Conservation (phyloP, 2,329 filamentous ascomycete species). For the Aureobasidium musti region DNA sequence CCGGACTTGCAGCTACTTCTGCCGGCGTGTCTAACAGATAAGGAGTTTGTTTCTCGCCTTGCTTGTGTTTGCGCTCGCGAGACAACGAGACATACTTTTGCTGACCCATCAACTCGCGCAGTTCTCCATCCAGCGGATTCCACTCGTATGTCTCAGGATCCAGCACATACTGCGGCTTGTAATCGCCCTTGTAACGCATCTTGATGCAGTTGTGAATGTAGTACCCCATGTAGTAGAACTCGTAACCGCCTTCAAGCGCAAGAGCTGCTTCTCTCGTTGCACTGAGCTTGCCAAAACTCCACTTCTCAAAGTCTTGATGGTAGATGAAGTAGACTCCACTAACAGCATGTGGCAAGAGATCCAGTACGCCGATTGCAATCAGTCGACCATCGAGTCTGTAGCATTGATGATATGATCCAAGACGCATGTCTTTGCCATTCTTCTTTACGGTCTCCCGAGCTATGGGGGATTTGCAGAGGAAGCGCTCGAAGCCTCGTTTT, state of each 20-base stretch:
- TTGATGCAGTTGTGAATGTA: conserved; percentile 81
- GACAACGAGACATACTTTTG: conserved; percentile 57
- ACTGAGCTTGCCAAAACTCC: conserved; percentile 72
- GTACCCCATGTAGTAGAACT: conserved; percentile 80
- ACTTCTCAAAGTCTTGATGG: conserved; percentile 69
- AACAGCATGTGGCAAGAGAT: conserved; percentile 73
- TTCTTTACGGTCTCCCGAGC: conserved; percentile 47
- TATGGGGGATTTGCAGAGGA: conserved; percentile 72
- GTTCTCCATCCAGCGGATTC: conserved; percentile 39
- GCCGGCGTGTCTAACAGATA: conserved; percentile 33
- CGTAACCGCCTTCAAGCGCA: conserved; percentile 67
- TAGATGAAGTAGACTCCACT: conserved; percentile 85
- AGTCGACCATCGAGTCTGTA: conserved; percentile 75
- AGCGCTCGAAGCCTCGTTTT: conserved; percentile 64
- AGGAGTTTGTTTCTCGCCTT: conserved; percentile 34
- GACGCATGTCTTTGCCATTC: conserved; percentile 55
- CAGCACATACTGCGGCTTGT: conserved; percentile 70
- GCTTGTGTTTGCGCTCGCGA: conserved; percentile 38
- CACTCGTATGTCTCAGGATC: conserved; percentile 57
- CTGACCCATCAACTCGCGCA: conserved; percentile 51
- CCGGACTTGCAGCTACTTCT: conserved; percentile 41
- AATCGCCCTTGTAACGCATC: conserved; percentile 85
- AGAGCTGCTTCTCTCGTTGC: conserved; percentile 72
- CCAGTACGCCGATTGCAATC: conserved; percentile 74
- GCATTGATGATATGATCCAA: conserved; percentile 80